These are phyloP conservation scores for Hyaloscypha variabilis DNA, from an alignment of 495 filamentous ascomycete genomes.

Conservation along the genomic window DNA sequence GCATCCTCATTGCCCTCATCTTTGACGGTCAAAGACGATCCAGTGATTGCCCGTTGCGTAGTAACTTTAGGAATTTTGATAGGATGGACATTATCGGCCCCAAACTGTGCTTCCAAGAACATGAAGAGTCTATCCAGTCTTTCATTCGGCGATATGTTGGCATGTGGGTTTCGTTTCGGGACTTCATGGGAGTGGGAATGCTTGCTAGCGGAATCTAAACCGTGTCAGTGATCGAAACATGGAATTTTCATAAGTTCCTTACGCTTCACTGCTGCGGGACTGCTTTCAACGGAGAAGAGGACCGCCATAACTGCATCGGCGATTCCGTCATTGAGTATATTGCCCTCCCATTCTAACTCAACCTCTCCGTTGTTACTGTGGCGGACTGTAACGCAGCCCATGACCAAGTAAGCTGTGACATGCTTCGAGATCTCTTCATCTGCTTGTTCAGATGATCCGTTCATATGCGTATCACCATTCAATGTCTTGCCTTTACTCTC, in stretches of 20 bases:
- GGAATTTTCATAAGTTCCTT: conserved; percentile 34
- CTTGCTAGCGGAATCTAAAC: conserved; percentile 49
- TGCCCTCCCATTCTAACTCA: conserved; percentile 95
- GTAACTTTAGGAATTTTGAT: conserved; percentile 68
- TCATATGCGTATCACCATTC: conserved; percentile 49
- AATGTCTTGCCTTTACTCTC: conserved; percentile 45
- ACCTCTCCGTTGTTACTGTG: conserved; percentile 74
- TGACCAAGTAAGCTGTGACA: conserved; percentile 72
- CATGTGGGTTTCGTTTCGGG: conserved; percentile 67
- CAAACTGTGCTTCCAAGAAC: conserved; percentile 97
- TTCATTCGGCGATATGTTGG: conserved; percentile 68
- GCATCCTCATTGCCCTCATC: conserved; percentile 28
- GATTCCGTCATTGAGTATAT: conserved; percentile 95
- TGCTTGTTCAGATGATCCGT: conserved; percentile 50
- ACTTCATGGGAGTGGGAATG: conserved; percentile 60
- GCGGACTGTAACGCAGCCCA: conserved; percentile 84
- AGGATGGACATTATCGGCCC: conserved; percentile 70
- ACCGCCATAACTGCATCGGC: conserved; percentile 95
- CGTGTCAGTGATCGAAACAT: conserved; percentile 6
- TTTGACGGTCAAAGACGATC: conserved; percentile 32
- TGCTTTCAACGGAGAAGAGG: conserved; percentile 85
- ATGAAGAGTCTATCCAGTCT: conserved; percentile 83
- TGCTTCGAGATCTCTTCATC: conserved; percentile 59
- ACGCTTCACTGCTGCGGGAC: conserved; percentile 94
- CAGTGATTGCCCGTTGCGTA: conserved; percentile 13